A percentile compares a stretch with the other conserved stretches of the same genome.
phyloP scores from a whole-genome alignment of 1,284 basidiomycete genomes.

The Cryptococcus sp. region DNA sequence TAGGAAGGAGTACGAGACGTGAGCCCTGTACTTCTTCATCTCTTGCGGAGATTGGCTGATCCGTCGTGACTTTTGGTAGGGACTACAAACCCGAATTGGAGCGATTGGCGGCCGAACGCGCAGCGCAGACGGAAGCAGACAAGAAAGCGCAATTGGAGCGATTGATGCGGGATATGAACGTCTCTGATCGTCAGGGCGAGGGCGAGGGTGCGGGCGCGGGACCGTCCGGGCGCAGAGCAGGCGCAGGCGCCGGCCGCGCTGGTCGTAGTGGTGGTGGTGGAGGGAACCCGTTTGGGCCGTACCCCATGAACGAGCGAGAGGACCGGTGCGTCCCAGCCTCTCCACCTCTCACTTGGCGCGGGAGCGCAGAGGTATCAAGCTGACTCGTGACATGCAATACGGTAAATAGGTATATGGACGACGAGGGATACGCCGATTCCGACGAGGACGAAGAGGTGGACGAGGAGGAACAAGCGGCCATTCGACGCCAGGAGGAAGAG shows the following conservation, averaged over 20 bases:
- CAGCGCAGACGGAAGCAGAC: slow-evolving; percentile 65
- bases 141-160: slow-evolving; percentile 73
- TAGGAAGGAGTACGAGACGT: slow-evolving; percentile 84
- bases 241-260: slow-evolving; percentile 48
- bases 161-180: slow-evolving; percentile 81
- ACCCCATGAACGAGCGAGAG: slow-evolving; percentile 48
- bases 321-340: slow-evolving; percentile 48
- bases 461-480: slow-evolving; percentile 60
- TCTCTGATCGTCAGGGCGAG: slow-evolving; percentile 62
- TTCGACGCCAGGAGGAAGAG: slow-evolving; percentile 48
- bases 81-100: slow-evolving; percentile 91
- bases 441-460: slow-evolving; percentile 60
- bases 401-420: slow-evolving; percentile 17
- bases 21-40: slow-evolving; percentile 36
- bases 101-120: slow-evolving; percentile 59
- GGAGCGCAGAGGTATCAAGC: too few relatives aligned
- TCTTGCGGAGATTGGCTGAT: neutral
- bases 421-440: slow-evolving; percentile 22
- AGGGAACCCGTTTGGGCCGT: slow-evolving; percentile 52
- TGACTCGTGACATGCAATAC: too few relatives aligned
- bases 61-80: slow-evolving; percentile 53
- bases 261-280: slow-evolving; percentile 19
- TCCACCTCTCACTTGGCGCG: too few relatives aligned
- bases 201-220: slow-evolving; percentile 57
- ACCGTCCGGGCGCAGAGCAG: slow-evolving; percentile 53